Evolutionary conservation across 1,284 basidiomycete genomes (phyloP), one percentile per base, ranked within the genome.

Genomic region (Xanthoconium separans): DNA sequence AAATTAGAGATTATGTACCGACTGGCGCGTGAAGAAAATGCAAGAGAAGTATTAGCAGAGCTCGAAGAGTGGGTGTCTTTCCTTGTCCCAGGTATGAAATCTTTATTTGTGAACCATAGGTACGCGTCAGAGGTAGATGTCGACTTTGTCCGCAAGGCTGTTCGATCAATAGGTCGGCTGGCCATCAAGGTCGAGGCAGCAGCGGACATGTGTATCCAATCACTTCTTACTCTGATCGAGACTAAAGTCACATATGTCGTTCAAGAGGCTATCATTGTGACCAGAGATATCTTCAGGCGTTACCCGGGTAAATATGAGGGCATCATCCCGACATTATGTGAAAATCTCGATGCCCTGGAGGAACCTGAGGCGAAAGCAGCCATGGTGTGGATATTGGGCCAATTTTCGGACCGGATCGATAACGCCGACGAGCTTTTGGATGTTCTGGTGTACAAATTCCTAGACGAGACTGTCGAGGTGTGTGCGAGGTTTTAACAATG

Each of bases 1-100:
- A 99, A 99, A 69, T 79, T 99, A 54, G 97, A 99, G 71, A 98
- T 99, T 65, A 98, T 99, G 88, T 97, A 98, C 70, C 85, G 97
- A 16, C 79, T 99, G 24, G 93, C 94, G 13, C 86, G 89, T 45
- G 89, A 95, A 60, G 87, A 92, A 67, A 99, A 98, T 69, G 91
- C 92, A 33, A 82, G 82, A 61, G 93, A 97, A 61, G 91, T 99
- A 6, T 76, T 99, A 4, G 89, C 94, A 16, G 97, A 99, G 71
- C 75, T 99, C 43, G 89, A 94, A 71, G 97, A 99, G 91, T 95
- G 70, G 65, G 85, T 75, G 33, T 51, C n/a, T 34, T 20, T 11
- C 20, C 57, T 42, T 9, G 42, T 13, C 36, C 31, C 31, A 34
- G 36, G 12, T 2, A 31, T 37, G 42, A 44, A 53, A 44, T 56